phyloP scores from a whole-genome alignment of 306 rosid species.

The Trifolium pratense region DNA sequence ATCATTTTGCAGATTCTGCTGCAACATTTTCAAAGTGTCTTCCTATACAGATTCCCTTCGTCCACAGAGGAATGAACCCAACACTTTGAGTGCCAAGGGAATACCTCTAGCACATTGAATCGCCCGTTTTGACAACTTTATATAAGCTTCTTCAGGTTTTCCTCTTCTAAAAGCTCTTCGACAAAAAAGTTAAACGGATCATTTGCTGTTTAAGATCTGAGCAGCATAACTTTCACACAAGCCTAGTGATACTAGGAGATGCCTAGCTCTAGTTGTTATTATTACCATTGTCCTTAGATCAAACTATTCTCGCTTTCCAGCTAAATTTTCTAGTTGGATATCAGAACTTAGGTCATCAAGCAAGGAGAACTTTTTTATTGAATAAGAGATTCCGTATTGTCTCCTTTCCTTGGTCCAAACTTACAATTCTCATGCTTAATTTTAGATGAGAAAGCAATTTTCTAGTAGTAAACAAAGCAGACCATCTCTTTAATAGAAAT shows the following conservation, averaged over 20 bases:
- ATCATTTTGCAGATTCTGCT: slow-evolving; percentile 19
- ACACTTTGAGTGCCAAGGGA: slow-evolving; percentile 43
- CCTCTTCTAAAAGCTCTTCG: slow-evolving; percentile 33
- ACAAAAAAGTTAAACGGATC: slow-evolving; percentile 31
- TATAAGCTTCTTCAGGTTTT: slow-evolving; percentile 20
- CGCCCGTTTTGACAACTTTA: not conserved
- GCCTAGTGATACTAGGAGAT: slow-evolving; percentile 5
- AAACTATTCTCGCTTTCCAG: slow-evolving; percentile 40
- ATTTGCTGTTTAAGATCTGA: slow-evolving; percentile 1
- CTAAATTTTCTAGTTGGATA: slow-evolving; percentile 39
- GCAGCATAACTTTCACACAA: not conserved
- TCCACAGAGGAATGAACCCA: slow-evolving; percentile 43
- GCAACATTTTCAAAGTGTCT: slow-evolving; percentile 36
- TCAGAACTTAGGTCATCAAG: slow-evolving; percentile 46
- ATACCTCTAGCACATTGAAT: slow-evolving; percentile 42
- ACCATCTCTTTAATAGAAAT: slow-evolving; percentile 26
- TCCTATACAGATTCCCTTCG: slow-evolving; percentile 33
- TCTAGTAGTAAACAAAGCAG: slow-evolving; percentile 32
- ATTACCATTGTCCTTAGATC: slow-evolving; percentile 45
- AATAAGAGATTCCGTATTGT: slow-evolving; percentile 13
- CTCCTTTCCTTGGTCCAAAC: slow-evolving; percentile 13
- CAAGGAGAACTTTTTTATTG: slow-evolving; percentile 39
- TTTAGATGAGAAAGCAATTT: slow-evolving; percentile 12
- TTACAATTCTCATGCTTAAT: not conserved
- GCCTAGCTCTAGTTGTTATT: slow-evolving; percentile 42